A percentile compares a stretch with the other conserved stretches of the same genome.
Evolutionary conservation across 331 rosid species (phyloP).

Genomic region (Quercus lobata): DNA sequence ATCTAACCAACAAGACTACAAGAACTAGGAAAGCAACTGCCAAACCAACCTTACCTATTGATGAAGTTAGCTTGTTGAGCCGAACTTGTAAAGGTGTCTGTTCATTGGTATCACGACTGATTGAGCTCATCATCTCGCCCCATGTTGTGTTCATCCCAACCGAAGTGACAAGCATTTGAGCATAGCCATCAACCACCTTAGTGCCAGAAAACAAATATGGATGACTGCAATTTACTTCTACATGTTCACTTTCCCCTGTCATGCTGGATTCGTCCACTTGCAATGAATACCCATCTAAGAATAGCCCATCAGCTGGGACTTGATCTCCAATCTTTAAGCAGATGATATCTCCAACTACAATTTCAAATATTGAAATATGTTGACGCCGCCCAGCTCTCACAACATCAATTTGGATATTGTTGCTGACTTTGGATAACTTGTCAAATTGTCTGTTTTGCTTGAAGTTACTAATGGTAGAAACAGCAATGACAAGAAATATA

Average conservation of each 20-base stretch:
- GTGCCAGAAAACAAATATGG: slow-evolving; percentile 19
- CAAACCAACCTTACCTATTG: slow-evolving; percentile 6
- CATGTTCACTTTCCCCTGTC: slow-evolving; percentile 20
- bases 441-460: neutral
- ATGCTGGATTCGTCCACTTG: slow-evolving; percentile 23
- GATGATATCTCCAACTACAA: slow-evolving; percentile 11
- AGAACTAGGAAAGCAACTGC: slow-evolving; percentile 16
- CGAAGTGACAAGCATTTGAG: slow-evolving; percentile 10
- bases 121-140: slow-evolving; percentile 17
- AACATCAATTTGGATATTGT: neutral
- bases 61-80: neutral
- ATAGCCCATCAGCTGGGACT: slow-evolving; percentile 18
- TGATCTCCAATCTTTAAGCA: slow-evolving; percentile 16
- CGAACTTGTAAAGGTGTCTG: slow-evolving; percentile 14
- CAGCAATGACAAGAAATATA: neutral
- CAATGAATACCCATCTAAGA: slow-evolving; percentile 10
- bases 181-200: slow-evolving; percentile 12
- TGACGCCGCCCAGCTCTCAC: slow-evolving; percentile 10
- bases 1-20: slow-evolving; percentile 7
- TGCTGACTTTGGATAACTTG: neutral
- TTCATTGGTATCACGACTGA: neutral
- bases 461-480: neutral
- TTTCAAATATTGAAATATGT: neutral
- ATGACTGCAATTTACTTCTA: neutral
- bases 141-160: slow-evolving; percentile 19